A percentile compares a stretch with the other conserved stretches of the same genome.
Conservation (phyloP, 768 basidiomycete species). For the Lactifluus volemus region DNA sequence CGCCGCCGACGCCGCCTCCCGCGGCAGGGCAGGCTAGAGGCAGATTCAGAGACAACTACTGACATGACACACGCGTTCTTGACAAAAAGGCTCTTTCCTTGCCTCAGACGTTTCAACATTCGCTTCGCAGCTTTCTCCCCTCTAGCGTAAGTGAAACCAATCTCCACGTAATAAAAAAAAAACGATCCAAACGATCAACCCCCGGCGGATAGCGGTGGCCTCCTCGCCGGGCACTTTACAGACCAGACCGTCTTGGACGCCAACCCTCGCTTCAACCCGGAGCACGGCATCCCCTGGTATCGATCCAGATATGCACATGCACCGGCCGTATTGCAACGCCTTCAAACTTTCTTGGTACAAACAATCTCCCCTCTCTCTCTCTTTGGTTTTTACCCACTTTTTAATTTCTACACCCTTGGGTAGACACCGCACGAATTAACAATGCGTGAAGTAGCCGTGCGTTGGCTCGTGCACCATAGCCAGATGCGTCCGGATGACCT, state of each 20-base stretch:
- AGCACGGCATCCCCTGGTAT: background rate
- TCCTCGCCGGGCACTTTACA: slow-evolving; percentile 22
- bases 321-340: background rate
- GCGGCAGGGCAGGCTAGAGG: too few species aligned
- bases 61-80: too few species aligned
- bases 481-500: slow-evolving; percentile 25
- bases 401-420: background rate
- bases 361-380: background rate
- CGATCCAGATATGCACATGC: background rate
- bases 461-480: slow-evolving; percentile 37
- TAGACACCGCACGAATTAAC: slow-evolving; percentile 27
- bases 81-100: slow-evolving; percentile 19
- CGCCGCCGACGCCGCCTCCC: too few species aligned
- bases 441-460: slow-evolving; percentile 31
- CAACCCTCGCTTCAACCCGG: background rate
- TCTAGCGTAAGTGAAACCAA: too few species aligned
- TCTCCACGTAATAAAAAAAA: background rate
- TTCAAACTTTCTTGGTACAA: background rate
- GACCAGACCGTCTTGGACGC: background rate
- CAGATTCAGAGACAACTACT: too few species aligned
- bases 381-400: background rate
- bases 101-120: slow-evolving; percentile 23
- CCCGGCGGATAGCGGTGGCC: slow-evolving; percentile 11
- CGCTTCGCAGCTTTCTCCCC: slow-evolving; percentile 18
- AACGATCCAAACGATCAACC: background rate